Evolutionary conservation across 169 alveolate genomes (phyloP).

Genomic region (Amoebophrya sp.): DNA sequence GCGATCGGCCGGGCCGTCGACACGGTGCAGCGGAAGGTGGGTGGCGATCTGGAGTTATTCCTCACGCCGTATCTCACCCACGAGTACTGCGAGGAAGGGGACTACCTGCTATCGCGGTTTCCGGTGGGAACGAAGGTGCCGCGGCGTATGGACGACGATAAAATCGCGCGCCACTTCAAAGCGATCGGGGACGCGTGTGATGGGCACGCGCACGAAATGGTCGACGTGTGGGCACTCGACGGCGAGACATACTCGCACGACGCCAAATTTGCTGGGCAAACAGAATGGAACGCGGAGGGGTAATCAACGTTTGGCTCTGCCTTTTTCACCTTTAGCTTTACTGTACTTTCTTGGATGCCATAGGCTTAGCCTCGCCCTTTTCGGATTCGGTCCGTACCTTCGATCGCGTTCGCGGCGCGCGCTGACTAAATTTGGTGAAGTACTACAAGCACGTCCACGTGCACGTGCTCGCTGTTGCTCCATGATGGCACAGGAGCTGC

Average conservation of each 20-base stretch:
- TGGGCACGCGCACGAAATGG: not conserved
- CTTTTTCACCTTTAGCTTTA: too few species aligned
- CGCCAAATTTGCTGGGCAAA: not conserved
- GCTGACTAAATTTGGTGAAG: too few species aligned
- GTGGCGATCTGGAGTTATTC: not conserved
- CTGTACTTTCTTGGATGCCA: too few species aligned
- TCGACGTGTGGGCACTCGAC: not conserved
- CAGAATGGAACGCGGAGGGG: slow-evolving; percentile 9
- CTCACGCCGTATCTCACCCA: not conserved
- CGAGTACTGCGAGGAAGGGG: not conserved
- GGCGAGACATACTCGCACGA: not conserved
- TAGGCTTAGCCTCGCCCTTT: too few species aligned
- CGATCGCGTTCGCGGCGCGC: too few species aligned
- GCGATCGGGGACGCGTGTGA: not conserved
- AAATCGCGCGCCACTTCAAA: not conserved
- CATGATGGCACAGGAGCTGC: too few species aligned
- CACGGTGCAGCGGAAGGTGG: not conserved
- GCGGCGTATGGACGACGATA: not conserved
- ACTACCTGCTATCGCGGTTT: not conserved
- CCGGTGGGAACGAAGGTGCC: not conserved
- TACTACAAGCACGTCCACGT: too few species aligned
- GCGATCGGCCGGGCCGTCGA: not conserved
- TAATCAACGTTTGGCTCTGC: too few species aligned
- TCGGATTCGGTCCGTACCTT: too few species aligned
- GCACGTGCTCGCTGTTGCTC: too few species aligned